Evolutionary conservation across 495 filamentous ascomycete genomes (phyloP).

Genomic region (Xylaria longipes): DNA sequence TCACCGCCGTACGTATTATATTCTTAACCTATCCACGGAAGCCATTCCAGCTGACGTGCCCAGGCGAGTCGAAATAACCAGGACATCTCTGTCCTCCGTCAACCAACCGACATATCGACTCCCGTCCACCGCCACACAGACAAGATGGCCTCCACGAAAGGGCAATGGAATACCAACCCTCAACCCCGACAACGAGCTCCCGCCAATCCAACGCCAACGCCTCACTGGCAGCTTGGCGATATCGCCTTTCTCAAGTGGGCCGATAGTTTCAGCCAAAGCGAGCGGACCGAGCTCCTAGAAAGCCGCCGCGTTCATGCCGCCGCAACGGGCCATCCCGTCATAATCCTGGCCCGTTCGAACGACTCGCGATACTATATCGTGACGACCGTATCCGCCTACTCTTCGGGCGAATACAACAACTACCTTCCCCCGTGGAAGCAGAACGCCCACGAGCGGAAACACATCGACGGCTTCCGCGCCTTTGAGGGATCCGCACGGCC

Average conservation of each 20-base stretch:
- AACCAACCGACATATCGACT: not conserved
- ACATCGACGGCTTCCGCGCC: conserved; percentile 33
- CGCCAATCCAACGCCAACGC: not conserved
- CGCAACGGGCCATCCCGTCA: conserved; percentile 44
- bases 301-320: conserved; percentile 25
- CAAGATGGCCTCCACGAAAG: not conserved
- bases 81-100: not conserved
- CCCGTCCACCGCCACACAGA: not conserved
- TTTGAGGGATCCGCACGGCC: conserved; percentile 34
- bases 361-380: conserved; percentile 31
- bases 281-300: conserved; percentile 27
- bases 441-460: conserved; percentile 26
- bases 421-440: conserved; percentile 43
- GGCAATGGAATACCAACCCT: no score
- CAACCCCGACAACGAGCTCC: not conserved
- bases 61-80: not conserved
- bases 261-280: conserved; percentile 18
- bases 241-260: conserved; percentile 26
- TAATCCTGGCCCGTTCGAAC: conserved; percentile 35
- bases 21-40: not conserved
- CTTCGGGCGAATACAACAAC: conserved; percentile 28
- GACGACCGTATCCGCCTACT: conserved; percentile 44
- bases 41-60: not conserved
- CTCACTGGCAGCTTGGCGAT: conserved; percentile 4
- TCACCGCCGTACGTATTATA: not conserved